Conservation (phyloP, 225 moss, liverwort and hornwort species). For the Pseudoscleropodium purum region DNA sequence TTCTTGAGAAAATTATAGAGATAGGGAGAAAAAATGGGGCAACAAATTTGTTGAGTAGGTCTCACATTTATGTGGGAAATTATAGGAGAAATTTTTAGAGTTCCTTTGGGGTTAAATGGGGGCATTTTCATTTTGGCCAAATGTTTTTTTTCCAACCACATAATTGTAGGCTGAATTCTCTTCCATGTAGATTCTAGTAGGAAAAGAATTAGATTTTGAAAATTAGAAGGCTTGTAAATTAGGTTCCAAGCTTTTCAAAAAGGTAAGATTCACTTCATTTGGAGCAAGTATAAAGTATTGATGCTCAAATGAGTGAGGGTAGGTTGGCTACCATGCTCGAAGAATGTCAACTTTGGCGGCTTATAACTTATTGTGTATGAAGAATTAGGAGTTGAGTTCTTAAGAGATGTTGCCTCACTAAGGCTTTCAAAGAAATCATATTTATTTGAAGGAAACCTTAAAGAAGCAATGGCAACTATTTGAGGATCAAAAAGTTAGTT, state of each 20-base stretch:
- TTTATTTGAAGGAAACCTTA: neutral
- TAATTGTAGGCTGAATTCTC: too few relatives aligned
- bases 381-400: neutral
- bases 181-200: too few relatives aligned
- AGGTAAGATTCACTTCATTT: neutral
- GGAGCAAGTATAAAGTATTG: neutral
- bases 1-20: too few relatives aligned
- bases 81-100: too few relatives aligned
- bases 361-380: neutral
- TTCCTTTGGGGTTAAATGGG: too few relatives aligned
- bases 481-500: neutral
- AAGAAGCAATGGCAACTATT: rapidly evolving
- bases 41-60: too few relatives aligned
- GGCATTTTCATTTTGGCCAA: too few relatives aligned
- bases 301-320: rapidly evolving
- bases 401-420: neutral
- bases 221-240: too few relatives aligned
- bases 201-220: too few relatives aligned
- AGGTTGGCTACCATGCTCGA: rapidly evolving
- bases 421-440: neutral
- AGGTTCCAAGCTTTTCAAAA: neutral
- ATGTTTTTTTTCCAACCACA: too few relatives aligned
- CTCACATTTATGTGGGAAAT: too few relatives aligned
- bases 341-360: rapidly evolving
- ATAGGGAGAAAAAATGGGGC: too few relatives aligned